Percentiles rank a stretch among this genome's conserved stretches.
phyloP scores from a whole-genome alignment of 108 stramenopile genomes.

The Parmales sp. region DNA sequence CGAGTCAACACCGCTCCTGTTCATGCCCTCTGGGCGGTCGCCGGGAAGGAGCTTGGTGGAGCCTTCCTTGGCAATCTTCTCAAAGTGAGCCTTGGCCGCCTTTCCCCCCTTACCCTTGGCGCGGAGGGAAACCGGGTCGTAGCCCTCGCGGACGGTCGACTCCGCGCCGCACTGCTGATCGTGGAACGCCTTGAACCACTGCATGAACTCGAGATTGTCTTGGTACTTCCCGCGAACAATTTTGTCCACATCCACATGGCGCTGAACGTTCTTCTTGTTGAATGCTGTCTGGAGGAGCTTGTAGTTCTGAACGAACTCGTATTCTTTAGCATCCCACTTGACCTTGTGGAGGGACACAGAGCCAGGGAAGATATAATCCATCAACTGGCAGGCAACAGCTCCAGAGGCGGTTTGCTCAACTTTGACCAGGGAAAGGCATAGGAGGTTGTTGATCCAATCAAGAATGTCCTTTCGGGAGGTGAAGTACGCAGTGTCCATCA shows the following conservation, averaged over 20 bases:
- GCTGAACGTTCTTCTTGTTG: slow-evolving; percentile 60
- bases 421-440: slow-evolving; percentile 77
- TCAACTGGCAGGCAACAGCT: slow-evolving; percentile 91
- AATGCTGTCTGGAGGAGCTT: slow-evolving; percentile 93
- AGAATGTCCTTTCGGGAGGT: slow-evolving; percentile 87
- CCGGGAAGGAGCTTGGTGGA: slow-evolving; percentile 11
- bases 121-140: slow-evolving; percentile 75
- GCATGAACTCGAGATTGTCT: slow-evolving; percentile 97
- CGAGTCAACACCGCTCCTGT: not conserved
- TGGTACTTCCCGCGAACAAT: slow-evolving; percentile 90
- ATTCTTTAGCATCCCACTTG: slow-evolving; percentile 83
- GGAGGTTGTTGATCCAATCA: slow-evolving; percentile 83
- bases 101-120: slow-evolving; percentile 76
- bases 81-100: slow-evolving; percentile 2
- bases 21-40: not conserved
- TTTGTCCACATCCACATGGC: slow-evolving; percentile 73
- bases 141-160: slow-evolving; percentile 48
- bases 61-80: slow-evolving; percentile 16
- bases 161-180: slow-evolving; percentile 53
- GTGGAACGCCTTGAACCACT: slow-evolving; percentile 93
- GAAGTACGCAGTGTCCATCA: slow-evolving; percentile 98
- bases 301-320: slow-evolving; percentile 89
- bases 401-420: slow-evolving; percentile 96
- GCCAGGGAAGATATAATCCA: slow-evolving; percentile 84
- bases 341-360: slow-evolving; percentile 83